phyloP scores from a whole-genome alignment of 2,329 filamentous ascomycete genomes.

The Dryadomyces sulphureus region DNA sequence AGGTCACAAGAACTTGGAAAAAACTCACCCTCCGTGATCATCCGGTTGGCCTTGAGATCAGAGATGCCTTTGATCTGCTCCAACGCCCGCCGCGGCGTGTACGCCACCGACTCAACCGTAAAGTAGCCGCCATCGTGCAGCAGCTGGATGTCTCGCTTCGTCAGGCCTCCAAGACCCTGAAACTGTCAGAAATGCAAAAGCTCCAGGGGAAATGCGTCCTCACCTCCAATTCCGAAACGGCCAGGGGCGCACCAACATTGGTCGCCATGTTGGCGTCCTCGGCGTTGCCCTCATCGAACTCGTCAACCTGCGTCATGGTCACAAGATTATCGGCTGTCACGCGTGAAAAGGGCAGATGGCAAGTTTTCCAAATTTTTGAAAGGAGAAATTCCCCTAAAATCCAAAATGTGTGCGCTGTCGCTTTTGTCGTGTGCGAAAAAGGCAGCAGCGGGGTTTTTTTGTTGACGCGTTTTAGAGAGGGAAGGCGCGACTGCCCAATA shows the following conservation, averaged over 20 bases:
- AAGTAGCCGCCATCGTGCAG: slow-evolving; percentile 86
- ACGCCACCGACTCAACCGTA: slow-evolving; percentile 90
- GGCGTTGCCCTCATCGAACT: slow-evolving; percentile 51
- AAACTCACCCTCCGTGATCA: slow-evolving; percentile 71
- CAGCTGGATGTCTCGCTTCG: slow-evolving; percentile 89
- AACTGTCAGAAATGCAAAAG: not conserved
- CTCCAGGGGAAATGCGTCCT: not conserved
- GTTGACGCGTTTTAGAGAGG: slow-evolving; percentile 10
- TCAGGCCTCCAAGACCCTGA: slow-evolving; percentile 75
- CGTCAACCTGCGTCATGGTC: slow-evolving; percentile 34
- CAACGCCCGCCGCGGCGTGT: slow-evolving; percentile 67
- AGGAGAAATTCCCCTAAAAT: not conserved
- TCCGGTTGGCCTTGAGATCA: slow-evolving; percentile 86
- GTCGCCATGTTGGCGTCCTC: slow-evolving; percentile 58
- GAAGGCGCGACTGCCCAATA: slow-evolving; percentile 10
- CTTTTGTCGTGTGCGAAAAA: not conserved
- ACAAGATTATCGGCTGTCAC: not conserved
- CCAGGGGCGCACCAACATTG: slow-evolving; percentile 86
- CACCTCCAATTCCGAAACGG: slow-evolving; percentile 73
- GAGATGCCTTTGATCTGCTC: slow-evolving; percentile 98
- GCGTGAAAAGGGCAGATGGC: not conserved
- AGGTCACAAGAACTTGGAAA: not conserved
- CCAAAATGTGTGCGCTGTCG: not conserved
- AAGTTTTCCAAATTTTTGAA: not conserved
- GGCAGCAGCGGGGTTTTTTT: slow-evolving; percentile 7